Evolutionary conservation across 306 rosid genomes (phyloP), one percentile per base, ranked within the genome.

Genomic region (Crataegus laevigata): DNA sequence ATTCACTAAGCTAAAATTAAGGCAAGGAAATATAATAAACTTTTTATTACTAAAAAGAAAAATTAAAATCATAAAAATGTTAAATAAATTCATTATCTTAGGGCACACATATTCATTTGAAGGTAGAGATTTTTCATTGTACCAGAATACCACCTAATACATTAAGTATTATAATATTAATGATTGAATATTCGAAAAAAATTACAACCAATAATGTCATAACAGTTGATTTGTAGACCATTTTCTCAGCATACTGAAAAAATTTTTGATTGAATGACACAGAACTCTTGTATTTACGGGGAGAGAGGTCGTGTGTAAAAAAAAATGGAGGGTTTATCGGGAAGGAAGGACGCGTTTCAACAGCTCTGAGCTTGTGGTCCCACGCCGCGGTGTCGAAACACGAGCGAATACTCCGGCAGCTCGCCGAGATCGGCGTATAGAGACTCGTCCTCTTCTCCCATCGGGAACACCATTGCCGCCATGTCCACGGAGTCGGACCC

Each of bases 341-440:
- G 2, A 47, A 38, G 9, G 42, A 47, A 47, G 6, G 34, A 51
- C 85, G 81, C 82, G 87, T 84, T 86, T 87, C 78, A 85, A 76
- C 58, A 74, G 73, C 66, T 82, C 76, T 84, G 85, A 57, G 71
- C 69, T 64, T 60, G 84, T 78, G 91, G 93, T 85, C 89, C 93
- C 86, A 78, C 88, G 36, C 83, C 88, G 6, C 71, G 88, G 84
- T 32, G 90, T 59, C 81, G 87, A 82, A 93, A 91, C 40, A 93
- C 96, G 1, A 85, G 28, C 0, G 94, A 86, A 71, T 93, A 91
- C 83, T 92, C 99, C 67, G 99, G 99, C 74, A 94, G 68, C 86
- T 94, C 99, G 1, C 90, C 99, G 5, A 94, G 92, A 66, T 94
- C 99, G 4, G 97, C 99, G 40, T 86, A 94, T 1, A 94, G 85